Conservation (phyloP, 352 stramenopile genomes). For the Phytophthora hibernalis region DNA sequence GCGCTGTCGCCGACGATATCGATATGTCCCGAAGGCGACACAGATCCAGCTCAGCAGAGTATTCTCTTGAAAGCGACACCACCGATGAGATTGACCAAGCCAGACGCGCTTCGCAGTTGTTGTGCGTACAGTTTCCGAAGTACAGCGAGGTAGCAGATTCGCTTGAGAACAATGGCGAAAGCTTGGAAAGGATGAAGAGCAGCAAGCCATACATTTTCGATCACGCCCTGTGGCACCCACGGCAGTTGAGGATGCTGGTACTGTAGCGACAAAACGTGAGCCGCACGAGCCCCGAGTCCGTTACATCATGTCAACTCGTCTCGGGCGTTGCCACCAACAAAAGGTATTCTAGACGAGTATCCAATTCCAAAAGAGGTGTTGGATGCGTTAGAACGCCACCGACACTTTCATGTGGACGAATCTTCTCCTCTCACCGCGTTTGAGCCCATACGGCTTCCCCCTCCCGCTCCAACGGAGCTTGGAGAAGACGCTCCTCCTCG, state of each 20-base stretch:
- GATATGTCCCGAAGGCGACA: conserved; percentile 10
- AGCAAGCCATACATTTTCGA: conserved; percentile 66
- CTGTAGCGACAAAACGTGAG: conserved; percentile 43
- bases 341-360: conserved; percentile 77
- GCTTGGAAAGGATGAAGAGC: conserved; percentile 37
- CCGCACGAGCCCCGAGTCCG: conserved; percentile 52
- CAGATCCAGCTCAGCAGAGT: conserved; percentile 6
- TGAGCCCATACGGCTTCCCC: conserved; percentile 42
- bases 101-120: conserved; percentile 5
- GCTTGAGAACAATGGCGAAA: conserved; percentile 2
- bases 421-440: conserved; percentile 71
- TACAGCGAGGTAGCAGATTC: conserved; percentile 7
- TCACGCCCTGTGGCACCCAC: conserved; percentile 48
- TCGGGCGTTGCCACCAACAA: conserved; percentile 63
- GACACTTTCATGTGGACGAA: conserved; percentile 70
- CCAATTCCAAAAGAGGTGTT: conserved; percentile 74
- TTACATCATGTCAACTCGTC: conserved; percentile 76
- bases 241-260: conserved; percentile 47
- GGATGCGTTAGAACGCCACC: conserved; percentile 65
- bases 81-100: not conserved
- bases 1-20: conserved; percentile 4
- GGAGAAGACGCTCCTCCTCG: not conserved
- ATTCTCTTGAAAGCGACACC: not conserved
- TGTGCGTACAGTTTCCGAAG: conserved; percentile 26
- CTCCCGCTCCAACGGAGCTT: conserved; percentile 9